Evolutionary conservation across 495 filamentous ascomycete genomes (phyloP), one percentile per base, ranked within the genome.

Genomic region (Amphirosellinia nigrospora): DNA sequence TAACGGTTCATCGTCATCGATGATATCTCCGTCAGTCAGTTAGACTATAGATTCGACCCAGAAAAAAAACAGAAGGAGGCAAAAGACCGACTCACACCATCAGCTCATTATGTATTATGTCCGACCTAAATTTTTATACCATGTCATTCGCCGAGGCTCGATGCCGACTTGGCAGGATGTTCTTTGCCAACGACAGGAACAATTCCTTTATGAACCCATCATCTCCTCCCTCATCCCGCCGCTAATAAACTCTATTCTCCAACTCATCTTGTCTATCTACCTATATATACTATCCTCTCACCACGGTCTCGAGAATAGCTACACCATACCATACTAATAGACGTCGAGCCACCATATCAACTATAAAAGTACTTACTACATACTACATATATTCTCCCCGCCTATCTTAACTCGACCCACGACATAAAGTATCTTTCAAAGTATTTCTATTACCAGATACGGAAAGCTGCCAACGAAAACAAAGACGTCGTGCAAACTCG

Each of bases 71-170:
- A 34, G 45, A 32, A 52, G 53, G 63, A 65, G n/a, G 63, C 63
- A 46, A 65, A 65, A 65, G 63, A 7, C 45, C 63, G 63, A 64
- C 41, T 34, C 28, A n/a, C n/a, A n/a, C n/a, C n/a, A n/a, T n/a
- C n/a, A n/a, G 3, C 36, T 45, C 39, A 34, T n/a, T 30, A 53
- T 8, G 16, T 30, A 10, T 30, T 15, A 65, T 28, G 32, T 65
- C 45, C 34, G 45, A 32, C 21, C 19, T 50, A 16, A 21, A 50
- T 48, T 28, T 36, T 64, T 23, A 63, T 45, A 13, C n/a, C 26
- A 50, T 64, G 39, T 30, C 60, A 63, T 63, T 63, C 39, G 39
- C 39, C 60, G 38, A 63, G 60, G 38, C 61, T 48, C 21, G 8
- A 36, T 16, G 8, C 36, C n/a, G 36, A 16, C 21, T 15, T 39